Base-by-base conservation (phyloP, 164 flowering plant species). In the Stephania yunnanensis region DNA sequence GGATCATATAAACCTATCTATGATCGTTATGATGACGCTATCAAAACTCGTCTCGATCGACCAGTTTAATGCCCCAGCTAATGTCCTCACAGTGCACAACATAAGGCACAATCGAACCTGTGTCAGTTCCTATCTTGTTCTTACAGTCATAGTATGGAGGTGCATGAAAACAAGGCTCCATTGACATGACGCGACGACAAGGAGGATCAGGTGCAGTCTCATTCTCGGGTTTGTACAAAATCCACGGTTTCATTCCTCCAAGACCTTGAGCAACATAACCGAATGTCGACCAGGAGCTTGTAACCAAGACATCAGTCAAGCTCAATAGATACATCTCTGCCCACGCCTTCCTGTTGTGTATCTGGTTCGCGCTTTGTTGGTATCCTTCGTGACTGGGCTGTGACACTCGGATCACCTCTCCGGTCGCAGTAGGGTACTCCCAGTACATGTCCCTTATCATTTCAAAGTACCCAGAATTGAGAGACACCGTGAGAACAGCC, bases 121-220 rank as follows among this genome's bases (percentile, higher is more conserved):
- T 90, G 52, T 92, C 97, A 2, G 80, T 76, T 10, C 91, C 93
- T n/a, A 6, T 80, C 75, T 85, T 89, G n/a, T 88, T 87, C 79
- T 87, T 87, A 81, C 98, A 94, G 71, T 92, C 97, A 75, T 89
- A 91, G 71, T 86, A 89, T 5, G 98, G 98, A 77, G 98, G 93
- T 11, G 93, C 89, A 80, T 94, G 97, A 80, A 91, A 92, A 79
- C 98, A 94, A 72, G 98, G 98, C 76, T 94, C 98, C 85, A 90
- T 87, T 19, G 97, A 92, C 88, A 88, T 83, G 79, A 87, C 97
- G 29, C 89, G 86, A 0, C 75, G 77, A 74, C 97, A 94, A 20
- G 97, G 89, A 19, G 96, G 98, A 83, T 90, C 81, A 0, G 93
- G 92, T 15, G 84, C 84, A 3, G 87, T 91, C 22, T 45, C 42